These are phyloP conservation scores for Mercurialis annua DNA, from an alignment of 345 rosid species.

Conservation along the genomic window DNA sequence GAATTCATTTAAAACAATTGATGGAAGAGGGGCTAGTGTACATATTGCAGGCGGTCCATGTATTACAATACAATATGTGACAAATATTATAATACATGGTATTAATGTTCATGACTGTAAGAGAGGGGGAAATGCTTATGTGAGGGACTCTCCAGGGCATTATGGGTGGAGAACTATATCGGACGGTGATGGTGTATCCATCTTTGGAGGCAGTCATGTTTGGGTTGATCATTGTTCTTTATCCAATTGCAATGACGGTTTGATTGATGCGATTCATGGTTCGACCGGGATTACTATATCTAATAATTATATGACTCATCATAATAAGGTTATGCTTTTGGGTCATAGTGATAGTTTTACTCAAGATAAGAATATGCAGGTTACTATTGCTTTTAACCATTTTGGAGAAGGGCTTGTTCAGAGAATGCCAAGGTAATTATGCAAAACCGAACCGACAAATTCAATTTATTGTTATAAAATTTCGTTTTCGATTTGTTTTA, in stretches of 20 bases:
- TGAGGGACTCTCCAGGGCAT: constrained; percentile 28
- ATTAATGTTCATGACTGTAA: constrained; percentile 31
- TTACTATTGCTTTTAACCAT: constrained; percentile 34
- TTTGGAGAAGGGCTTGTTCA: constrained; percentile 36
- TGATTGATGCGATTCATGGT: constrained; percentile 32
- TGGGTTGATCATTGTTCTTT: constrained; percentile 35
- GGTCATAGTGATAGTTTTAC: constrained; percentile 27
- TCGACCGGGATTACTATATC: constrained; percentile 33
- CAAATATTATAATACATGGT: constrained; percentile 31
- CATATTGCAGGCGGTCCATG: constrained; percentile 34
- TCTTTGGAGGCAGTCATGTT: constrained; percentile 32
- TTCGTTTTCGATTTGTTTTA: too few relatives aligned
- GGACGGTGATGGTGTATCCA: constrained; percentile 32
- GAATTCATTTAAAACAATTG: constrained; percentile 35
- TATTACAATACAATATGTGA: constrained; percentile 30
- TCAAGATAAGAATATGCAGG: constrained; percentile 29
- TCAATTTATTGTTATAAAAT: background rate
- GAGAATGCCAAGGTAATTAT: constrained; percentile 29
- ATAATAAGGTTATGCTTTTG: constrained; percentile 32
- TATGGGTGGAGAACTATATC: constrained; percentile 35
- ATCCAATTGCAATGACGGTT: constrained; percentile 28
- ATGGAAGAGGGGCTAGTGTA: constrained; percentile 29
- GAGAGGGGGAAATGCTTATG: constrained; percentile 30
- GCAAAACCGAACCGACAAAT: too few relatives aligned
- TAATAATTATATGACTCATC: constrained; percentile 27